Evolutionary conservation across 495 filamentous ascomycete species (phyloP), one percentile per base, ranked within the genome.

Genomic region (Penicillium malachiteum): DNA sequence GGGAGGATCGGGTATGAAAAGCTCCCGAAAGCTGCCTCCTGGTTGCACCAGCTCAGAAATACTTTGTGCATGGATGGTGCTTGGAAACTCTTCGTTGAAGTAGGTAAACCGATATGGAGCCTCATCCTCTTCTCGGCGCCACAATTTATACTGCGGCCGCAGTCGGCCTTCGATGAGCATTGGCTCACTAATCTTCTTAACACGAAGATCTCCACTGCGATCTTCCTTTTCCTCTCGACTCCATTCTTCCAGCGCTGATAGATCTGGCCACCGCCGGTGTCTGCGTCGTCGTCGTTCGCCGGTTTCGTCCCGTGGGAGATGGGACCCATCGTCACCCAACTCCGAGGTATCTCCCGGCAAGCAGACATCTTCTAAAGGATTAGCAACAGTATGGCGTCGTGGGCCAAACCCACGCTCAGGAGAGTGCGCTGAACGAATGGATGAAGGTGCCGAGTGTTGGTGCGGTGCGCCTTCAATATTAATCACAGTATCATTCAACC

Each of bases 51-150:
- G 78, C 64, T 96, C 94, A 10, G 91, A 94, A 45, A 98, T 93
- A 0, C 88, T 95, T 66, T 96, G 91, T 17, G 90, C 92, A 68
- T 97, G 94, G 57, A 97, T 94, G 0, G 94, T 97, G 63, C 87
- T 91, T 45, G 87, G 85, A 55, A 97, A 90, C 58, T 96, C 91
- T 63, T 97, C 94, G 67, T 96, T 97, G 78, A 98, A 98, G 64
- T 98, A 98, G 2, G 94, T 98, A 67, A 96, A 97, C 41, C 94
- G 84, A 66, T 95, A 98, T 0, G 94, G 94, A 1, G 86, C 86
- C 48, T 96, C 95, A 37, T 96, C 92, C 59, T 94, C 90, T 54
- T 88, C 85, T 21, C 86, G 81, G 68, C 92, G 91, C 94, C 94
- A 98, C 5, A 79, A 76, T 49, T 72, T 70, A 60, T 88, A 90